Base-by-base conservation (phyloP, 495 filamentous ascomycete genomes). In the Penicillium daleae region DNA sequence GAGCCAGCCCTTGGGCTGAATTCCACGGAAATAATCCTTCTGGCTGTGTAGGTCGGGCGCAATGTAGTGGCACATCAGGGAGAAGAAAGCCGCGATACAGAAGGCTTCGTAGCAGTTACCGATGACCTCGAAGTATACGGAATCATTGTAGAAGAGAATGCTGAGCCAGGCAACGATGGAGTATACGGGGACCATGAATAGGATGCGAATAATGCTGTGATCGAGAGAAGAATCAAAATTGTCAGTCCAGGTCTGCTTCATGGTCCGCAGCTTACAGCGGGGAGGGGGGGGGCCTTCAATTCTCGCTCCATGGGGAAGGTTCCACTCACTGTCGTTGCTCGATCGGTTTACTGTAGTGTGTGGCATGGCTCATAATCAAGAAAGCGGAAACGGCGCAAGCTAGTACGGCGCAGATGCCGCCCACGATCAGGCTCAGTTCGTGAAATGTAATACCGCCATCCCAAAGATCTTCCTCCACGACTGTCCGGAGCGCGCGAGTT, bases 21-120 rank as follows among this genome's bases (percentile, higher is more conserved):
- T 79, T 24, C 81, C 76, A 50, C 92, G 83, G 67, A 97, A 97
- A 73, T 91, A 96, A 26, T 93, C 85, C 74, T 97, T 97, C 75
- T 97, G 93, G 29, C 85, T 85, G 67, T 92, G 91, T 29, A 97
- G 76, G 66, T 89, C 85, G 22, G 90, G 91, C 8, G 87, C 90
- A 60, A 93, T 86, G 70, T 96, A 96, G 71, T 89, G 83, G 70
- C 92, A 96, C 68, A 96, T 75, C 22, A 97, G 81, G n/a, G 90
- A 85, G 75, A 97, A 97, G 82, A 97, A 97, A 58, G 89, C 89
- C 33, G 91, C 88, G 61, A 97, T 94, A 46, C 92, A 90, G 68
- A 97, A 95, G 5, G 93, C 92, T 78, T 97, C 93, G 74, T 96
- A 96, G 75, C 91, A 96, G 69, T 96, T 87, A 63, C 90, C 86